phyloP scores from a whole-genome alignment of 2,329 filamentous ascomycete species.

The Huntiella savannae region DNA sequence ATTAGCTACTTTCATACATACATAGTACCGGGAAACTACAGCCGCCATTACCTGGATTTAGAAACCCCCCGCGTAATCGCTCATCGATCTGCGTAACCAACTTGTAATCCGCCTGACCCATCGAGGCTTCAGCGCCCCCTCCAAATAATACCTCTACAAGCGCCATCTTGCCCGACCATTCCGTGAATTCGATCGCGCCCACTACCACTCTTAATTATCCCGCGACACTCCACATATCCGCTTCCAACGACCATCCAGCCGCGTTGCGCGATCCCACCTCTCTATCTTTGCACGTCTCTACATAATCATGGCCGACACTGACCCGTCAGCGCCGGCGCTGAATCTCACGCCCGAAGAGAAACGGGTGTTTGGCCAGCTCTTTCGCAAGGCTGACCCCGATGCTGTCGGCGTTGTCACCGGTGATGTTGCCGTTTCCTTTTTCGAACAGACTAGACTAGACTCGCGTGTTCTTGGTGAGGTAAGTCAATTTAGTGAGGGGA shows the following conservation, averaged over 20 bases:
- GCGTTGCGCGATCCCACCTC: background rate
- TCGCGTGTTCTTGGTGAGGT: constrained; percentile 77
- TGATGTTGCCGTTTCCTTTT: constrained; percentile 92
- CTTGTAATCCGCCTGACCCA: no score
- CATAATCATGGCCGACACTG: constrained; percentile 11
- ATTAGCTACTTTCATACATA: no score
- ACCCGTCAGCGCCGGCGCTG: constrained; percentile 36
- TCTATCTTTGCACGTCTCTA: background rate
- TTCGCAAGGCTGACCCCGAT: constrained; percentile 81
- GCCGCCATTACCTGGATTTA: no score
- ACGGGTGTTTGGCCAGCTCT: constrained; percentile 79
- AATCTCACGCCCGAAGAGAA: constrained; percentile 87
- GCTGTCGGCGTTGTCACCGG: constrained; percentile 85
- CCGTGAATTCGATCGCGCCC: no score
- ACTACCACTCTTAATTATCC: background rate
- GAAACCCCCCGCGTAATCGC: no score
- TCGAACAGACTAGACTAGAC: constrained; percentile 82
- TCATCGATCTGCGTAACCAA: no score
- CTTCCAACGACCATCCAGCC: background rate
- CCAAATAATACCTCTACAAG: no score
- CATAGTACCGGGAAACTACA: no score
- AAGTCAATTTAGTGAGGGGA: constrained; percentile 18
- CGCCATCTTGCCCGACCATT: no score
- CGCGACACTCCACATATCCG: background rate
- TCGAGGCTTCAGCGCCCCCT: no score